A percentile compares a stretch with the other conserved stretches of the same genome.
Evolutionary conservation across 352 stramenopile species (phyloP).

Genomic region (Globisporangium irregulare): DNA sequence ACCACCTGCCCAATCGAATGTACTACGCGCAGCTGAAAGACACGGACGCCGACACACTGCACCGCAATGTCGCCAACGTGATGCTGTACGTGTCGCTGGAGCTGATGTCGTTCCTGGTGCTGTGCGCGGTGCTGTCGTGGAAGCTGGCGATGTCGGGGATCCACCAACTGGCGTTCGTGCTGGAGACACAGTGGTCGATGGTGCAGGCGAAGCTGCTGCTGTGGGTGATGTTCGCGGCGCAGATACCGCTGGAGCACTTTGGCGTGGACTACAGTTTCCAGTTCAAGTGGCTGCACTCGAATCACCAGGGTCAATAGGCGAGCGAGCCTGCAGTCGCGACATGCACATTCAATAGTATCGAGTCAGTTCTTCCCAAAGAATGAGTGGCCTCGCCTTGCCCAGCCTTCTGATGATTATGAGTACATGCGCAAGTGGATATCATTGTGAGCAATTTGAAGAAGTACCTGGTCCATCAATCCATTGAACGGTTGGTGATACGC

Average conservation of each 20-base stretch:
- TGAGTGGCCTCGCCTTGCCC: not conserved
- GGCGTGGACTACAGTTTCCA: slow-evolving; percentile 17
- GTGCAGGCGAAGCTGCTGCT: slow-evolving; percentile 34
- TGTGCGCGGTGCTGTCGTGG: slow-evolving; percentile 16
- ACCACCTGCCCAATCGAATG: slow-evolving; percentile 9
- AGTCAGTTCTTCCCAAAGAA: not conserved
- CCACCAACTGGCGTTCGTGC: slow-evolving; percentile 30
- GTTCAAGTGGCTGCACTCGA: slow-evolving; percentile 7
- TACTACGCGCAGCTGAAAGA: slow-evolving; percentile 10
- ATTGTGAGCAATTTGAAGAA: not conserved
- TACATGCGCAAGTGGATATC: not conserved
- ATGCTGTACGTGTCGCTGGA: slow-evolving; percentile 24
- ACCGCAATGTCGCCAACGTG: slow-evolving; percentile 13
- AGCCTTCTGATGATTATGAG: not conserved
- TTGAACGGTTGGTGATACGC: not conserved
- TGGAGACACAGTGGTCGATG: slow-evolving; percentile 26
- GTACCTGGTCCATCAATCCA: not conserved
- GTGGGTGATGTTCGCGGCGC: slow-evolving; percentile 33
- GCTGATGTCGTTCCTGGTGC: slow-evolving; percentile 19
- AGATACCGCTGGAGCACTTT: slow-evolving; percentile 29
- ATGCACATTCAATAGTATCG: not conserved
- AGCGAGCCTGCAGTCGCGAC: not conserved
- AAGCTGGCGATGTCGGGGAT: slow-evolving; percentile 14
- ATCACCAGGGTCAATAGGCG: not conserved
- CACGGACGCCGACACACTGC: not conserved